Conservation (phyloP, 371 early-diverging fungal genomes). For the Circinella minor region DNA sequence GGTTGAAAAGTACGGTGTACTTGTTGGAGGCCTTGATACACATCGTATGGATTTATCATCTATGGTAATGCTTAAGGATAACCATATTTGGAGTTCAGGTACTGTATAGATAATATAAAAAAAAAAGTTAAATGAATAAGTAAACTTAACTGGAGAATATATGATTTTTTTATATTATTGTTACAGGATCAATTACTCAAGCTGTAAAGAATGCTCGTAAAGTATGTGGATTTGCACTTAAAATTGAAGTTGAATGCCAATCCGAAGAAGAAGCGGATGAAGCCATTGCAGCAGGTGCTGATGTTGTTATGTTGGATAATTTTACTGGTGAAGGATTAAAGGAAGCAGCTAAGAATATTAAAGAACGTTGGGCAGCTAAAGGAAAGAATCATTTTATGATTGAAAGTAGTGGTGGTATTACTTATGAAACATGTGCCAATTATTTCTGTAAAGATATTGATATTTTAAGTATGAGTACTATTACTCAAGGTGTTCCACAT, state of each 20-base stretch:
- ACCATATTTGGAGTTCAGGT: conserved; percentile 95
- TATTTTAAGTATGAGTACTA: conserved; percentile 89
- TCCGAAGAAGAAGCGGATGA: conserved; percentile 93
- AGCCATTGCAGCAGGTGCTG: conserved; percentile 96
- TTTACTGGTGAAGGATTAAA: conserved; percentile 69
- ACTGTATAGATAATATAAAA: conserved; percentile 5
- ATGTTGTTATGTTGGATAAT: conserved; percentile 95
- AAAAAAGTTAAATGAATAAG: no score
- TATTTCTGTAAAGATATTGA: conserved; percentile 92
- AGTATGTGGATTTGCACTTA: conserved; percentile 91
- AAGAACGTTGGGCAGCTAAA: conserved; percentile 69
- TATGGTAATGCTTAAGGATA: conserved; percentile 99
- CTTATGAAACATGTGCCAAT: conserved; percentile 79
- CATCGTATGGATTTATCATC: conserved; percentile 96
- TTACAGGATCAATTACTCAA: conserved; percentile 83
- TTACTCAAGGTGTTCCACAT: conserved; percentile 94
- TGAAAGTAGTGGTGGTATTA: conserved; percentile 96
- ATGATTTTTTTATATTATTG: no score
- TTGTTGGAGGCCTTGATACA: conserved; percentile 95
- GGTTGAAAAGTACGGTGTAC: conserved; percentile 97
- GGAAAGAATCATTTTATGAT: conserved; percentile 79
- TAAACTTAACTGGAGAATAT: no score
- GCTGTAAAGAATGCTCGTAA: conserved; percentile 83
- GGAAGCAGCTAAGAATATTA: conserved; percentile 71
- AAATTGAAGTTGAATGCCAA: conserved; percentile 97